Base-by-base conservation (phyloP, 208 protist genomes). In the Crithidia fasciculata region DNA sequence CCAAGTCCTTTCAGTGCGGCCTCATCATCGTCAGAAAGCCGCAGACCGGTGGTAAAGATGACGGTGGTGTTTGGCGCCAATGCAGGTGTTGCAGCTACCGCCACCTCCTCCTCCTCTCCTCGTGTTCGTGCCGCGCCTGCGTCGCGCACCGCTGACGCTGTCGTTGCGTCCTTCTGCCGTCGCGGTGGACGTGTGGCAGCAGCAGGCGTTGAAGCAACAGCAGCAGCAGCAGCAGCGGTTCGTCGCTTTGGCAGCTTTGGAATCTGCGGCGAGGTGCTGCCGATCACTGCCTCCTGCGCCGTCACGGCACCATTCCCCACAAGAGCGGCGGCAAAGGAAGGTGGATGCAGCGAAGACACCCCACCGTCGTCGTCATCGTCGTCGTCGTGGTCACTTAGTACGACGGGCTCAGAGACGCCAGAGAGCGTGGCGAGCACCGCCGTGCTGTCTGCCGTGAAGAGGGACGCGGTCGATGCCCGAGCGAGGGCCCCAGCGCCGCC, bases 21-120 rank as follows among this genome's bases (percentile, higher is more conserved):
- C 67, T 80, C 65, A 40, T 87, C 76, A 36, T 41, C 37, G 13
- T 53, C 43, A 40, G 74, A 82, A 19, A 93, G 74, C 8, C 72
- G 78, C 39, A 95, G 67, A 3, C 88, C 88, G 13, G 87, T 95
- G 2, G 90, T 95, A 47, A 86, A 87, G 67, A 95, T 55, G 28
- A 86, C 78, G 0, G n/a, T 69, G 18, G 4, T 50, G 15, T 10
- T 54, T n/a, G 65, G 55, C 10, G 44, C 52, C 62, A 56, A 60
- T 16, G 50, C 45, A 4, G 47, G n/a, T 16, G 15, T n/a, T n/a
- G n/a, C 39, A 28, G 13, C 59, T 45, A 36, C 5, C 8, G 18
- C 13, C 5, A 15, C 18, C 16, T 44, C 45, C 10, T 56, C 65
- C n/a, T n/a, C n/a, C 5, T 13, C 9, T 6, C 43, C 65, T 4